Percentiles rank a stretch among this genome's conserved stretches.
phyloP scores from a whole-genome alignment of 225 moss, liverwort and hornwort genomes.

The Rhytidiadelphus loreus region DNA sequence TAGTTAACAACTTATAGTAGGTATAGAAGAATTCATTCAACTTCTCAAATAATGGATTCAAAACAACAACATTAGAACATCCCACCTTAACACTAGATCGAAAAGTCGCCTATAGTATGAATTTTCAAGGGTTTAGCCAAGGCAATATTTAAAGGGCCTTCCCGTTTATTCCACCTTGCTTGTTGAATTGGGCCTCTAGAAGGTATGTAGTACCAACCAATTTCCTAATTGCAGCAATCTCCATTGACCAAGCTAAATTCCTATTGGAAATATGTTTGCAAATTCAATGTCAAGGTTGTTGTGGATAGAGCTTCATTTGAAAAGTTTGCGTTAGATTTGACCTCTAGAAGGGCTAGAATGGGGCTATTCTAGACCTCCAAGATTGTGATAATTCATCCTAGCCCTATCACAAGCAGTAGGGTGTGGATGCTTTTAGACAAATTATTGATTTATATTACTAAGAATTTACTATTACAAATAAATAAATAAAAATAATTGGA shows the following conservation, averaged over 20 bases:
- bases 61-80: not conserved
- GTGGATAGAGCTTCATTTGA: not conserved
- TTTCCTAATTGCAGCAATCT: rapidly evolving
- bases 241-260: rapidly evolving
- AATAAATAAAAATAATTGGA: not conserved
- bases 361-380: too few species aligned
- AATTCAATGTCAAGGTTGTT: rapidly evolving
- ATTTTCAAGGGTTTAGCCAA: not conserved
- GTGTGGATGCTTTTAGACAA: too few species aligned
- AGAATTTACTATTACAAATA: too few species aligned
- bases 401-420: rapidly evolving
- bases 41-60: rapidly evolving
- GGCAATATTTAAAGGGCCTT: not conserved
- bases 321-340: rapidly evolving
- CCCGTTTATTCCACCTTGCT: rapidly evolving
- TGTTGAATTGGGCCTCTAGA: rapidly evolving
- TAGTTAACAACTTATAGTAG: not conserved
- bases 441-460: too few species aligned
- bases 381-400: too few species aligned
- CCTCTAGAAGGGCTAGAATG: rapidly evolving
- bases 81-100: rapidly evolving
- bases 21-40: not conserved
- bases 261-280: not conserved
- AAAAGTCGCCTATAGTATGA: rapidly evolving
- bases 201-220: rapidly evolving